Conservation (phyloP, 805 yeast species). For the Saturnispora bothae region DNA sequence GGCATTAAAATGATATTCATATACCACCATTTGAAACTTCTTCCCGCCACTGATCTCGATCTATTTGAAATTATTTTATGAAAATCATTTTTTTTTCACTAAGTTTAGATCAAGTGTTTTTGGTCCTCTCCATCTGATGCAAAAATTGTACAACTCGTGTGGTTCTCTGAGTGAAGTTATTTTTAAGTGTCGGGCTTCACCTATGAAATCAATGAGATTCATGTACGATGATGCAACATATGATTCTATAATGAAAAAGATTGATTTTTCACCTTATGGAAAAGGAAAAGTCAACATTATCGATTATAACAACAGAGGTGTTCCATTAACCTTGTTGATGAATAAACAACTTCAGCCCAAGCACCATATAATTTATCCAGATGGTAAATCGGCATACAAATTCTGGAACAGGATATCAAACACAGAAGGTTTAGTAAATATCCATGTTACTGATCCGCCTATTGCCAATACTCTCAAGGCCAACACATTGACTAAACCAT, state of each 20-base stretch:
- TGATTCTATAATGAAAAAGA: constrained; percentile 34
- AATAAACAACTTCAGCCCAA: constrained; percentile 50
- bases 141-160: constrained; percentile 10
- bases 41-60: too few species aligned
- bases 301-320: constrained; percentile 52
- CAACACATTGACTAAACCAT: constrained; percentile 20
- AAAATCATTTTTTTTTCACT: too few species aligned
- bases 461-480: constrained; percentile 15
- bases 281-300: constrained; percentile 36
- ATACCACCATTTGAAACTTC: too few species aligned
- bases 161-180: constrained; percentile 7
- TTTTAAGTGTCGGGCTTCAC: not conserved
- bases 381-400: constrained; percentile 12
- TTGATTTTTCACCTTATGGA: constrained; percentile 25
- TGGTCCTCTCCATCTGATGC: constrained; percentile 12
- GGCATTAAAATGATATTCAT: too few species aligned
- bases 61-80: not conserved
- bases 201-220: constrained; percentile 9
- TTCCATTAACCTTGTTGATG: constrained; percentile 53
- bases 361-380: constrained; percentile 45
- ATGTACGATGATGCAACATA: constrained; percentile 13
- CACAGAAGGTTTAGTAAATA: constrained; percentile 10
- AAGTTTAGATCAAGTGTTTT: too few species aligned
- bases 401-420: constrained; percentile 18
- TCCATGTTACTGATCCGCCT: constrained; percentile 13